Evolutionary conservation across 768 basidiomycete species (phyloP), one percentile per base, ranked within the genome.

Genomic region (Tricholoma bakamatsutake): DNA sequence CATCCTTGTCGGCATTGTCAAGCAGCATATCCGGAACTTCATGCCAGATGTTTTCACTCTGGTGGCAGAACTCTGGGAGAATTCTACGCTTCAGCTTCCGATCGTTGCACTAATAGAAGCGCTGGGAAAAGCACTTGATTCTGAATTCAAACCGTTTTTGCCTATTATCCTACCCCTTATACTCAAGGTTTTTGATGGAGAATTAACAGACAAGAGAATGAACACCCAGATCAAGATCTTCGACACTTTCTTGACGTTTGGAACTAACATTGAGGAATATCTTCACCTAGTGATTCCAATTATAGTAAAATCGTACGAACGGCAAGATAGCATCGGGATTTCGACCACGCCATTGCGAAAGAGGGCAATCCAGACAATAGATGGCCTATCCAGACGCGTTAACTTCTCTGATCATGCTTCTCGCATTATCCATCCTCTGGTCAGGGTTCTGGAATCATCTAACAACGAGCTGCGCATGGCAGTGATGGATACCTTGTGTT

Each of bases 341-440:
- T 80, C 82, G 2, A 81, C 85, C 2, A 81, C 82, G 2, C 71
- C 82, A 10, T 74, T 99, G 49, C 85, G 95, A 43, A 93, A 92
- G 71, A 82, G 86, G 49, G 95, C 96, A 0, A 88, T 98, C 42
- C 86, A 90, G 59, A 95, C 92, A 1, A 90, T 98, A 40, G 93
- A 93, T 45, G 90, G 88, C 18, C 73, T 99, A 27, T 94, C 93
- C 5, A 81, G 88, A 60, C 81, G 94, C 55, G 93, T 98, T 61
- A 98, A 98, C 71, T 98, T 99, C 66, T 93, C 93, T 3, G 97
- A 98, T 65, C 96, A 98, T 60, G 93, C 97, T 18, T 96, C 93
- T 9, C 84, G 96, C 21, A 97, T 98, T 63, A 91, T 99, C 6
- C 97, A 98, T 64, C 95, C 97, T 4, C 79, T 99, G 24, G 88